phyloP scores from a whole-genome alignment of 208 protist species.

The Leptomonas pyrrhocoris region DNA sequence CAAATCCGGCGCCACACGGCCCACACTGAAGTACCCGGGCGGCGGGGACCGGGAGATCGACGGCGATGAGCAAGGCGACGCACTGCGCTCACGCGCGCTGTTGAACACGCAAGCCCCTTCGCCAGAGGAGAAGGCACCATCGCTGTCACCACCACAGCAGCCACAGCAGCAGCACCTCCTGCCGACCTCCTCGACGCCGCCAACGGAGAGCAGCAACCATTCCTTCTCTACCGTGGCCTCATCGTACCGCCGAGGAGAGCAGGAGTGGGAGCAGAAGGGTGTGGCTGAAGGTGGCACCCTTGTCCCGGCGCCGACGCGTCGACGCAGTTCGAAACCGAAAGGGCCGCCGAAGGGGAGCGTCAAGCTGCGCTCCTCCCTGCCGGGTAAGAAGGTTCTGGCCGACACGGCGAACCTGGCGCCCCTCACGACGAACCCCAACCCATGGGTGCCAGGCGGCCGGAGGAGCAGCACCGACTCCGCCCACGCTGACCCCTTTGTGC shows the following conservation, averaged over 20 bases:
- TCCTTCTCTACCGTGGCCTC: conserved; percentile 22
- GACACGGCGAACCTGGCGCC: neutral
- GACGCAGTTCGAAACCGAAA: neutral
- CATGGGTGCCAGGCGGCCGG: conserved; percentile 16
- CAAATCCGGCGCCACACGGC: neutral
- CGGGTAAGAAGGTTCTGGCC: neutral
- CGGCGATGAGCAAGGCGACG: conserved; percentile 9
- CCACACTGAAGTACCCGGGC: neutral
- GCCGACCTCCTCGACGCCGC: neutral
- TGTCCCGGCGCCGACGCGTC: neutral
- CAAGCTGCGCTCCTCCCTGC: neutral
- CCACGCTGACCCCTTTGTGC: conserved; percentile 1
- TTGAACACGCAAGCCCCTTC: too few relatives aligned
- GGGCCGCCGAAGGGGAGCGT: neutral
- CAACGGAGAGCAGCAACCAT: conserved; percentile 12
- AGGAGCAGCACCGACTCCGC: neutral
- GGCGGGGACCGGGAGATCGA: neutral
- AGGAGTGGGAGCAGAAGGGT: neutral
- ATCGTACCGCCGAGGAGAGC: conserved; percentile 2
- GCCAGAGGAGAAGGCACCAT: too few relatives aligned
- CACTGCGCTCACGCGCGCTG: conserved; percentile 1
- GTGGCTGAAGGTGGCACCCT: neutral
- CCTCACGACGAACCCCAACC: conserved; percentile 13
- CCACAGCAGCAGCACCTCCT: neutral
- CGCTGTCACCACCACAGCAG: neutral